phyloP scores from a whole-genome alignment of 805 yeast genomes.

The Yamadazyma laniorum region DNA sequence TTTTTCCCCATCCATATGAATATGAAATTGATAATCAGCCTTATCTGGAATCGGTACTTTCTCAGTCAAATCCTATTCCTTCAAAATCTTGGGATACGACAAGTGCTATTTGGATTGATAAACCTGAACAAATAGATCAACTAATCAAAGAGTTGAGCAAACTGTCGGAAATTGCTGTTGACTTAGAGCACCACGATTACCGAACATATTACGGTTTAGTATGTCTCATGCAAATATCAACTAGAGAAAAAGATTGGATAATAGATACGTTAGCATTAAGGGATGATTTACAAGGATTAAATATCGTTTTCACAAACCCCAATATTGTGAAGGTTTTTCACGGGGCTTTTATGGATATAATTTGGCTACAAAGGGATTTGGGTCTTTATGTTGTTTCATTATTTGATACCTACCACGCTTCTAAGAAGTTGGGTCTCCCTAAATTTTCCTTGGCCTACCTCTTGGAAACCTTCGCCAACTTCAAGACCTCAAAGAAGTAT shows the following conservation, averaged over 20 bases:
- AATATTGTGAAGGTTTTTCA: slow-evolving; percentile 82
- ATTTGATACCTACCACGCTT: slow-evolving; percentile 92
- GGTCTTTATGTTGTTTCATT: slow-evolving; percentile 87
- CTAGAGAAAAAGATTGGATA: slow-evolving; percentile 77
- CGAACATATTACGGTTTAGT: slow-evolving; percentile 89
- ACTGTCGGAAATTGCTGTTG: slow-evolving; percentile 77
- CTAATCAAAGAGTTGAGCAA: slow-evolving; percentile 55
- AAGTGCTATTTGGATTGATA: slow-evolving; percentile 71
- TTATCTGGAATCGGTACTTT: slow-evolving; percentile 60
- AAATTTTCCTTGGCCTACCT: slow-evolving; percentile 82
- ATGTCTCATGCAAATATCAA: slow-evolving; percentile 89
- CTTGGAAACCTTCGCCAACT: slow-evolving; percentile 74
- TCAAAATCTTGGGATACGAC: slow-evolving; percentile 65
- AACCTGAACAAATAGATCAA: slow-evolving; percentile 44
- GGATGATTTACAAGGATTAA: slow-evolving; percentile 64
- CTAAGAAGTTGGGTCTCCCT: slow-evolving; percentile 74
- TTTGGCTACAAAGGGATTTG: slow-evolving; percentile 94
- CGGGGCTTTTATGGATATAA: slow-evolving; percentile 95
- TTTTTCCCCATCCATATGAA: slow-evolving; percentile 78
- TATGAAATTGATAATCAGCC: slow-evolving; percentile 67
- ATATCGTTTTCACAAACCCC: slow-evolving; percentile 80
- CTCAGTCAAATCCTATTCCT: slow-evolving; percentile 41
- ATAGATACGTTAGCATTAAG: slow-evolving; percentile 81
- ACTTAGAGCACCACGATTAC: slow-evolving; percentile 93
- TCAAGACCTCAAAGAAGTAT: slow-evolving; percentile 88